Evolutionary conservation across 2,329 filamentous ascomycete species (phyloP).

Genomic region (Periconia digitata): DNA sequence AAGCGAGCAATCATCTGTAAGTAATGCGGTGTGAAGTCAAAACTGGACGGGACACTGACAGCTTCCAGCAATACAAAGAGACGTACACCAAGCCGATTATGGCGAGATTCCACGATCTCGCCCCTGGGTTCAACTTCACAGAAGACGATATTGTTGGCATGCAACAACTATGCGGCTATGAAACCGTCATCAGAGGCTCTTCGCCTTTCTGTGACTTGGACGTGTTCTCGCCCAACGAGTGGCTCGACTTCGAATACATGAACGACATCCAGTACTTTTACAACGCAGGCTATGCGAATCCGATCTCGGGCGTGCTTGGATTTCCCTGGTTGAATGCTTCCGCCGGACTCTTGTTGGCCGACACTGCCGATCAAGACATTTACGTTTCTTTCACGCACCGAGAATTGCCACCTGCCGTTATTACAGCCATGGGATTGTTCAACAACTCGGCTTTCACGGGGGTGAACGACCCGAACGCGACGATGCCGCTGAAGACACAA

Average conservation of each 20-base stretch:
- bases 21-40: slow-evolving; percentile 1
- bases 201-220: slow-evolving; percentile 63
- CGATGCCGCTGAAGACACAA: slow-evolving; percentile 64
- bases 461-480: slow-evolving; percentile 58
- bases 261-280: slow-evolving; percentile 67
- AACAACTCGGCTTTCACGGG: slow-evolving; percentile 64
- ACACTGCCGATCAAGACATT: slow-evolving; percentile 56
- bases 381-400: slow-evolving; percentile 71
- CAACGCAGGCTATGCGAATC: slow-evolving; percentile 66
- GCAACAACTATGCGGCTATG: slow-evolving; percentile 68
- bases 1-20: slow-evolving; percentile 54
- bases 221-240: slow-evolving; percentile 63
- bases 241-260: slow-evolving; percentile 67
- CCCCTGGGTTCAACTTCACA: slow-evolving; percentile 64
- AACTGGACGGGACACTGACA: not conserved
- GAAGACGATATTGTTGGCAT: slow-evolving; percentile 64
- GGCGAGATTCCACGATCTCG: slow-evolving; percentile 57
- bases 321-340: slow-evolving; percentile 69
- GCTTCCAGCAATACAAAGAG: slow-evolving; percentile 48
- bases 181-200: slow-evolving; percentile 63
- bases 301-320: slow-evolving; percentile 59
- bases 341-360: slow-evolving; percentile 52
- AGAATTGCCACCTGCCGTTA: slow-evolving; percentile 66
- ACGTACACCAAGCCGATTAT: slow-evolving; percentile 63
- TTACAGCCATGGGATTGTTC: slow-evolving; percentile 69